A percentile compares a stretch with the other conserved stretches of the same genome.
Evolutionary conservation across 257 asterid species (phyloP).

Genomic region (Solanum verrucosum): DNA sequence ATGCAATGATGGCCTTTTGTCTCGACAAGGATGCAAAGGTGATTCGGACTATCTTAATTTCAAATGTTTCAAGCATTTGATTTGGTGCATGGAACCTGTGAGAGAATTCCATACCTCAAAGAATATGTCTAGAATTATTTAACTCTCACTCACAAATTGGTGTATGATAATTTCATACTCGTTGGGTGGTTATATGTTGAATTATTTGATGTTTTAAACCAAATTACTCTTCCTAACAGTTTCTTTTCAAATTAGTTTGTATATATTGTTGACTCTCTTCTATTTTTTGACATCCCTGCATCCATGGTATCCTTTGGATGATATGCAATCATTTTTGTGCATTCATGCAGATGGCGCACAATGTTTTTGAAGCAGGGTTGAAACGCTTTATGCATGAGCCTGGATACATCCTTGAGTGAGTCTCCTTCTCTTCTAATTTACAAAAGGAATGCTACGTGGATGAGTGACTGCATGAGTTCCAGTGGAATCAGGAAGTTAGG

Average conservation of each 20-base stretch:
- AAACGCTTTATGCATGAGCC: slow-evolving; percentile 98
- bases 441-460: neutral
- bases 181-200: neutral
- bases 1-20: slow-evolving; percentile 97
- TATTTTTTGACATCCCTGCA: neutral
- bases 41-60: slow-evolving; percentile 9
- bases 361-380: slow-evolving; percentile 83
- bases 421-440: slow-evolving; percentile 6
- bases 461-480: neutral
- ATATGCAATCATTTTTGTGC: neutral
- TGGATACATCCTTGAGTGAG: slow-evolving; percentile 94
- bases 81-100: neutral
- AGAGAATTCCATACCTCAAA: neutral
- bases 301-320: neutral
- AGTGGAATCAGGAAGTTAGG: neutral
- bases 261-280: neutral
- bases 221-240: neutral
- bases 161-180: neutral
- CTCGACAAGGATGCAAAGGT: slow-evolving; percentile 98
- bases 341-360: slow-evolving; percentile 75
- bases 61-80: neutral
- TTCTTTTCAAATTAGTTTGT: neutral
- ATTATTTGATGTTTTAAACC: neutral
- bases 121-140: neutral
- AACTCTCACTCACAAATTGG: neutral